Percentiles rank a stretch among this genome's conserved stretches.
Conservation (phyloP, 176 grass and related monocot genomes). For the Rhynchospora tenuis region DNA sequence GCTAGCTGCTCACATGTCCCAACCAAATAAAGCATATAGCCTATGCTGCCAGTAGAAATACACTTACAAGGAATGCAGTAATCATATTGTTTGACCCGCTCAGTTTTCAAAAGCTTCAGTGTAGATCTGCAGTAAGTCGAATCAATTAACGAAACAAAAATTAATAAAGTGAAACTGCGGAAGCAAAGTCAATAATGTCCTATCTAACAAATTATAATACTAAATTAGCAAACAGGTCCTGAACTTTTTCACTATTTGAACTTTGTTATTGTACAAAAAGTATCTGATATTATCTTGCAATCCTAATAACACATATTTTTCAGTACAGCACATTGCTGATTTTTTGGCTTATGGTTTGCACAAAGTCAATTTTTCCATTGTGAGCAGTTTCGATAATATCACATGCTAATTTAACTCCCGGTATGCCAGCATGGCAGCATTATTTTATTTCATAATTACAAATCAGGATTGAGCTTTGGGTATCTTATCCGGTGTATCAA, state of each 20-base stretch:
- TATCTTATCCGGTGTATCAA: no score
- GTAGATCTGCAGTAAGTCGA: conserved; percentile 51
- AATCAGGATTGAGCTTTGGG: no score
- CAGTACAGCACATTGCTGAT: no score
- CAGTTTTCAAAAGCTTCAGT: conserved; percentile 71
- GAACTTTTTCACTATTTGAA: not conserved
- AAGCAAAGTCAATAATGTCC: not conserved
- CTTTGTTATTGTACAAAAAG: not conserved
- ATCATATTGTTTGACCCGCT: conserved; percentile 75
- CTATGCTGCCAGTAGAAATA: not conserved
- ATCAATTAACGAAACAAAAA: not conserved
- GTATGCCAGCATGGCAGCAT: no score
- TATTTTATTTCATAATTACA: no score
- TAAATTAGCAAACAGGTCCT: not conserved
- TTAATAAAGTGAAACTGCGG: not conserved
- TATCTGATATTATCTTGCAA: not conserved
- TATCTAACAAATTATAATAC: not conserved
- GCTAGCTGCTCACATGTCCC: not conserved
- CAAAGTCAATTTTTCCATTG: no score
- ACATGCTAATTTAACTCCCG: no score
- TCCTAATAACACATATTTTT: not conserved
- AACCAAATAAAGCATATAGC: not conserved
- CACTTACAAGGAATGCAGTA: conserved; percentile 97
- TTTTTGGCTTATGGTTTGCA: no score
- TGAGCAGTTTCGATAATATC: no score